Evolutionary conservation across 2,329 filamentous ascomycete species (phyloP).

Genomic region (Aspergillus novoparasiticus): DNA sequence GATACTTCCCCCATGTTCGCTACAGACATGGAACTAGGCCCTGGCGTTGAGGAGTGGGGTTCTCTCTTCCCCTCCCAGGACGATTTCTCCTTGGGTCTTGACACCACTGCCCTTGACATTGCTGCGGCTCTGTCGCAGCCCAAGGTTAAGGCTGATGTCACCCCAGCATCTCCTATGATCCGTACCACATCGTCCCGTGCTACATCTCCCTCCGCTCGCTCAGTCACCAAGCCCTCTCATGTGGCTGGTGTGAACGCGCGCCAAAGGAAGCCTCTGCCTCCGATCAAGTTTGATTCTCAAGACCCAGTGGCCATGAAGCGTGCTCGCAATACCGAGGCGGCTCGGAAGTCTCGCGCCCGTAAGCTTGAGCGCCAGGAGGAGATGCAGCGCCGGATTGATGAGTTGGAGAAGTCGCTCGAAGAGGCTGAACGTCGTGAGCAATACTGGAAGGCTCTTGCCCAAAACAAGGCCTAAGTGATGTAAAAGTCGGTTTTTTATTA

Average conservation of each 20-base stretch:
- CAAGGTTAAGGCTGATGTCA: conserved; percentile 20
- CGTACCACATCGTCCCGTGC: conserved; percentile 45
- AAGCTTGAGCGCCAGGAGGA: conserved; percentile 77
- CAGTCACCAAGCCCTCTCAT: conserved; percentile 66
- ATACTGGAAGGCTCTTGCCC: conserved; percentile 40
- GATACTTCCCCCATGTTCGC: conserved; percentile 79
- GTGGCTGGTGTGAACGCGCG: conserved; percentile 71
- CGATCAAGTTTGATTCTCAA: conserved; percentile 72
- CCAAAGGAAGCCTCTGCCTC: conserved; percentile 77
- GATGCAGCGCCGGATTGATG: conserved; percentile 72
- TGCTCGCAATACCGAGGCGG: conserved; percentile 88
- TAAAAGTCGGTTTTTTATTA: conserved; percentile 22
- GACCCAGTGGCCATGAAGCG: conserved; percentile 87
- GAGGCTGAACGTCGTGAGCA: conserved; percentile 40
- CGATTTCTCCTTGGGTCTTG: conserved; percentile 27
- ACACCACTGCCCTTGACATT: conserved; percentile 39
- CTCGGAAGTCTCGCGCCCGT: conserved; percentile 86
- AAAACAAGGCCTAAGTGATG: conserved; percentile 22
- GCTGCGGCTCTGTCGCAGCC: conserved; percentile 22
- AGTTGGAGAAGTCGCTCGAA: conserved; percentile 57
- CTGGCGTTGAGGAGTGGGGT: conserved; percentile 65
- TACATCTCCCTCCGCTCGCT: conserved; percentile 42
- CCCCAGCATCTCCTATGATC: conserved; percentile 30
- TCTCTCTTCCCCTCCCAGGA: conserved; percentile 55
- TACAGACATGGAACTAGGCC: conserved; percentile 57